Percentiles rank a stretch among this genome's conserved stretches.
These are phyloP conservation scores for Chionographis japonica DNA, from an alignment of 106 monocot genomes.

Conservation along the genomic window DNA sequence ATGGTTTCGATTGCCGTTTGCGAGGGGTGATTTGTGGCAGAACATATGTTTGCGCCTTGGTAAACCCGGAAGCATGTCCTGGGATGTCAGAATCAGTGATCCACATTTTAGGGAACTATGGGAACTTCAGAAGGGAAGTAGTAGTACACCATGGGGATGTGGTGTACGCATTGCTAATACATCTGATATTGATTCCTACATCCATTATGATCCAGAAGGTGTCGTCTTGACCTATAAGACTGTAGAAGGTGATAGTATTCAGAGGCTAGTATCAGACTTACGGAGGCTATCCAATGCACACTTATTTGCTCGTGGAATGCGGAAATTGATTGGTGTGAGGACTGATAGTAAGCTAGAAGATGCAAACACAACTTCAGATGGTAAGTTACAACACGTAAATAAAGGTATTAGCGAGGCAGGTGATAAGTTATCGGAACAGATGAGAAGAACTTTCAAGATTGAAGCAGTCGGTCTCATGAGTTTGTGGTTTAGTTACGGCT, in stretches of 20 bases:
- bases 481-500: slow-evolving; percentile 94
- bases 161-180: slow-evolving; percentile 89
- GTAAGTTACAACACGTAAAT: slow-evolving; percentile 25
- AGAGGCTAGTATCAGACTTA: slow-evolving; percentile 82
- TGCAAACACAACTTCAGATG: slow-evolving; percentile 20
- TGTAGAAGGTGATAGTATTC: slow-evolving; percentile 81
- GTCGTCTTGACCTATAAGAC: slow-evolving; percentile 62
- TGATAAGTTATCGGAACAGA: slow-evolving; percentile 70
- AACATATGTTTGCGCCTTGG: slow-evolving; percentile 86
- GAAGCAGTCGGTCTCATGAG: slow-evolving; percentile 98
- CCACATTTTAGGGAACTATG: slow-evolving; percentile 87
- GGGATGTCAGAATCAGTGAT: slow-evolving; percentile 95
- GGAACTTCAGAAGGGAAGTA: slow-evolving; percentile 74
- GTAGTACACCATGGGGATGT: slow-evolving; percentile 62
- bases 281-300: slow-evolving; percentile 84
- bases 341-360: slow-evolving; percentile 65
- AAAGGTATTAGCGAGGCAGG: slow-evolving; percentile 38
- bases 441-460: slow-evolving; percentile 83
- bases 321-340: slow-evolving; percentile 63
- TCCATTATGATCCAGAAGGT: slow-evolving; percentile 82
- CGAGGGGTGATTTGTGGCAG: slow-evolving; percentile 72
- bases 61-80: slow-evolving; percentile 89
- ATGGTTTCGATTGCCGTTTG: slow-evolving; percentile 89
- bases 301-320: slow-evolving; percentile 82
- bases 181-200: slow-evolving; percentile 93